These are phyloP conservation scores for Mortierella sp. DNA, from an alignment of 371 early-diverging fungal species.

Conservation along the genomic window DNA sequence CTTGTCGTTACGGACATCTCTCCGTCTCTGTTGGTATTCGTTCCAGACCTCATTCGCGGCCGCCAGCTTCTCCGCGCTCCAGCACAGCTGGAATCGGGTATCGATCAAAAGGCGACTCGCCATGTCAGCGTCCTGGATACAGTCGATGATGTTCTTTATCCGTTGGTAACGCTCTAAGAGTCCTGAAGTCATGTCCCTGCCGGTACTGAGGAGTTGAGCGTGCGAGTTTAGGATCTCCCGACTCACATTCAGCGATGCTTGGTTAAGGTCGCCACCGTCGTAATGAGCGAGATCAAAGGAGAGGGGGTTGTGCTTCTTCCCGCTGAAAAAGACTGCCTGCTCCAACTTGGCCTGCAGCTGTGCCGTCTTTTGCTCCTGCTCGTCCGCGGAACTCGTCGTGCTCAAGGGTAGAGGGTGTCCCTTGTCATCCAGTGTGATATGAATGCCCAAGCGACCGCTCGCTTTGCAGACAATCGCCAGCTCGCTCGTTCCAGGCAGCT, in stretches of 20 bases:
- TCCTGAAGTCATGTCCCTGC: constrained; percentile 31
- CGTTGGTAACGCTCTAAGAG: constrained; percentile 35
- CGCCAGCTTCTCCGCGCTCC: constrained; percentile 43
- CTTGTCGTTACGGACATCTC: constrained; percentile 8
- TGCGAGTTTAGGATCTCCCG: constrained; percentile 42
- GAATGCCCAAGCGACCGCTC: constrained; percentile 51
- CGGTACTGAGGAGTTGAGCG: constrained; percentile 22
- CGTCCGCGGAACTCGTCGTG: not conserved
- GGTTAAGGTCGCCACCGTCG: constrained; percentile 43
- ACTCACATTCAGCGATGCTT: constrained; percentile 45
- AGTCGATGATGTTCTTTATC: constrained; percentile 40
- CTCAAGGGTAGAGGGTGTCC: not conserved
- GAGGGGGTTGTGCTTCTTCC: constrained; percentile 42
- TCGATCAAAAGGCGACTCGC: constrained; percentile 33
- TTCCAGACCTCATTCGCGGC: constrained; percentile 45
- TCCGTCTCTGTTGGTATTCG: constrained; percentile 33
- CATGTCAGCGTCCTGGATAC: constrained; percentile 42
- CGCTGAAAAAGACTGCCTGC: constrained; percentile 50
- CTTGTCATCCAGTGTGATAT: constrained; percentile 25
- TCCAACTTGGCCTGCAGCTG: constrained; percentile 49
- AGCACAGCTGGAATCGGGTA: constrained; percentile 47
- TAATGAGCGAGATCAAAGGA: constrained; percentile 49
- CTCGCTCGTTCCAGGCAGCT: constrained; percentile 27
- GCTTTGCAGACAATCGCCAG: constrained; percentile 37
- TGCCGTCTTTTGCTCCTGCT: constrained; percentile 23